Conservation (phyloP, 2,329 filamentous ascomycete species). For the Fusarium circinatum region DNA sequence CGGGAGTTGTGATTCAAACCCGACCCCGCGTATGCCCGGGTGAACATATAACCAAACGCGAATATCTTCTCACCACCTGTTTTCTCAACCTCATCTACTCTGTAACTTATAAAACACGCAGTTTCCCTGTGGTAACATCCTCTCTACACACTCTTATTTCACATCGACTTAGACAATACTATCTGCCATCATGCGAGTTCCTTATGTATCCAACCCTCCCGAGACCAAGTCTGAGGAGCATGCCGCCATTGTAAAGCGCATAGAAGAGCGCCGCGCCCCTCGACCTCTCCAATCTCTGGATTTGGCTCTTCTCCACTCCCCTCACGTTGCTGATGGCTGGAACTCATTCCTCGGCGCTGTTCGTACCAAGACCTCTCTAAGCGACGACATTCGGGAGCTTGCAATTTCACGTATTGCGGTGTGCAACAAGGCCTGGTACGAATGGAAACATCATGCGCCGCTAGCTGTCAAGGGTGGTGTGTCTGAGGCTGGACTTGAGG, state of each 20-base stretch:
- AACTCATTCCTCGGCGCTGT: conserved; percentile 74
- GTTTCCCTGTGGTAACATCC: not conserved
- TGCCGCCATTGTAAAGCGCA: conserved; percentile 69
- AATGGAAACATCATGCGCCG: conserved; percentile 84
- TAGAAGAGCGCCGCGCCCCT: conserved; percentile 72
- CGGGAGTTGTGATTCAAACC: conserved; percentile 39
- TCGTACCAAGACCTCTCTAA: conserved; percentile 62
- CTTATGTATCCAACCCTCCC: conserved; percentile 68
- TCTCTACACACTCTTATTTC: not conserved
- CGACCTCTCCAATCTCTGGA: conserved; percentile 80
- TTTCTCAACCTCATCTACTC: not conserved
- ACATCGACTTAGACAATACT: conserved; percentile 16
- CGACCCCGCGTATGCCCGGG: conserved; percentile 43
- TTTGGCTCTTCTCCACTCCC: conserved; percentile 78
- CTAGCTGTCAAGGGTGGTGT: conserved; percentile 70
- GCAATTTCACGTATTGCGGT: conserved; percentile 85
- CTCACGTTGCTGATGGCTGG: conserved; percentile 80
- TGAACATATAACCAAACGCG: conserved; percentile 44
- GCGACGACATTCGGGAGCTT: conserved; percentile 74
- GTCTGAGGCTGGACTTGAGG: conserved; percentile 58
- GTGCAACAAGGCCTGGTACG: conserved; percentile 84
- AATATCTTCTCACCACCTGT: not conserved
- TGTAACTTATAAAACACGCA: not conserved
- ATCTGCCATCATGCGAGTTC: conserved; percentile 67
- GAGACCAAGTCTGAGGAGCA: conserved; percentile 57